phyloP scores from a whole-genome alignment of 2,329 filamentous ascomycete genomes.

The Nemania sp. region DNA sequence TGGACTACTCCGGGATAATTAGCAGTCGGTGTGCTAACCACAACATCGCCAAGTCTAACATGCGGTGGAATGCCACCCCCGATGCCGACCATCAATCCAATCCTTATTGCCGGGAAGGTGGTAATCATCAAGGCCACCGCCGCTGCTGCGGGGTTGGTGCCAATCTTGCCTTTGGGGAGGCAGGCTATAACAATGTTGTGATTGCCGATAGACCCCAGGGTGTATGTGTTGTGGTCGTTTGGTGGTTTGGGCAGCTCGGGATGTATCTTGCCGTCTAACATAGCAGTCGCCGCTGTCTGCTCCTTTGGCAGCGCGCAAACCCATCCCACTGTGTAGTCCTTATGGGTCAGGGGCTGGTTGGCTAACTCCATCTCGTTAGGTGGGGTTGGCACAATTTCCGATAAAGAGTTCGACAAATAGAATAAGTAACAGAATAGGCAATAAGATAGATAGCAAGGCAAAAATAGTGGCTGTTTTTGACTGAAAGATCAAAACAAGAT shows the following conservation, averaged over 20 bases:
- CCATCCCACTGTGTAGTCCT: conserved; percentile 11
- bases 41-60: conserved; percentile 35
- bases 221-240: conserved; percentile 28
- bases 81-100: conserved; percentile 51
- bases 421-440: no score
- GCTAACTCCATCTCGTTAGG: no score
- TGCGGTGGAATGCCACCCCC: conserved; percentile 37
- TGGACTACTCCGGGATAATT: conserved; percentile 33
- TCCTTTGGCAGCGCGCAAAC: conserved; percentile 7
- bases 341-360: background rate
- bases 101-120: conserved; percentile 42
- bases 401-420: no score
- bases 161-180: conserved; percentile 37
- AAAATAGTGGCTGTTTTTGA: no score
- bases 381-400: no score
- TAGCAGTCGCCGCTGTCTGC: conserved; percentile 1
- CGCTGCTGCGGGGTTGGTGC: conserved; percentile 41
- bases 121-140: conserved; percentile 39
- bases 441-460: no score
- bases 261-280: conserved; percentile 9
- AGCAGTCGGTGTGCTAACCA: conserved; percentile 29
- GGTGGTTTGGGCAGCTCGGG: background rate
- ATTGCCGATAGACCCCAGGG: conserved; percentile 28
- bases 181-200: conserved; percentile 35
- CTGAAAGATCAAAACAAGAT: no score